phyloP scores from a whole-genome alignment of 2,329 filamentous ascomycete species.

The Pleomassaria siparia region DNA sequence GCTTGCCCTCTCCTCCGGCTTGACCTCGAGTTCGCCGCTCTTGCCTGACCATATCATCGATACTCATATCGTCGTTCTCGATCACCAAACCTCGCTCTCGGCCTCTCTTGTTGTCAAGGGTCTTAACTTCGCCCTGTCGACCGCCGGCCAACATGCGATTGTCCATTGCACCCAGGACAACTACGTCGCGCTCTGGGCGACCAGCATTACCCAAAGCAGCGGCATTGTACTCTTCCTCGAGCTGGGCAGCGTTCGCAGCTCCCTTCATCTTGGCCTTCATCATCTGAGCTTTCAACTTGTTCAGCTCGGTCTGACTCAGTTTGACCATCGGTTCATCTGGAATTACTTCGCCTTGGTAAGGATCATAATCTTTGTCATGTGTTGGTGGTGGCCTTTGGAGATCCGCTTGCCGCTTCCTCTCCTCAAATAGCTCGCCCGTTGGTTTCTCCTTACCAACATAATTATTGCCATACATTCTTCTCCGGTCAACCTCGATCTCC shows the following conservation, averaged over 20 bases:
- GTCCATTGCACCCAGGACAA: slow-evolving; percentile 85
- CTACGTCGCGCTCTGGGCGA: slow-evolving; percentile 63
- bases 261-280: slow-evolving; percentile 92
- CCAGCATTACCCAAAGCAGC: slow-evolving; percentile 65
- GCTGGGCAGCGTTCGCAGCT: slow-evolving; percentile 70
- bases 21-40: slow-evolving; percentile 82
- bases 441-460: slow-evolving; percentile 86
- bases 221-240: slow-evolving; percentile 82
- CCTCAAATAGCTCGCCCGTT: slow-evolving; percentile 79
- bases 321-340: slow-evolving; percentile 55
- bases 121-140: slow-evolving; percentile 72
- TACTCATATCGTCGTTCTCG: slow-evolving; percentile 92
- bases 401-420: slow-evolving; percentile 66
- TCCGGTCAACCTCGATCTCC: slow-evolving; percentile 82
- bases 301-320: slow-evolving; percentile 78
- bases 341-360: slow-evolving; percentile 59
- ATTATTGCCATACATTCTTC: slow-evolving; percentile 78
- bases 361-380: slow-evolving; percentile 30
- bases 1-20: slow-evolving; percentile 74
- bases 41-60: slow-evolving; percentile 96
- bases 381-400: slow-evolving; percentile 43
- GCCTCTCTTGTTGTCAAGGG: slow-evolving; percentile 77
- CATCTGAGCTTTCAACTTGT: slow-evolving; percentile 87
- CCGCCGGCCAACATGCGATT: slow-evolving; percentile 85
- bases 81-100: slow-evolving; percentile 80